Conservation (phyloP, 192 early-diverging fungal genomes). For the Coemansia furcata region DNA sequence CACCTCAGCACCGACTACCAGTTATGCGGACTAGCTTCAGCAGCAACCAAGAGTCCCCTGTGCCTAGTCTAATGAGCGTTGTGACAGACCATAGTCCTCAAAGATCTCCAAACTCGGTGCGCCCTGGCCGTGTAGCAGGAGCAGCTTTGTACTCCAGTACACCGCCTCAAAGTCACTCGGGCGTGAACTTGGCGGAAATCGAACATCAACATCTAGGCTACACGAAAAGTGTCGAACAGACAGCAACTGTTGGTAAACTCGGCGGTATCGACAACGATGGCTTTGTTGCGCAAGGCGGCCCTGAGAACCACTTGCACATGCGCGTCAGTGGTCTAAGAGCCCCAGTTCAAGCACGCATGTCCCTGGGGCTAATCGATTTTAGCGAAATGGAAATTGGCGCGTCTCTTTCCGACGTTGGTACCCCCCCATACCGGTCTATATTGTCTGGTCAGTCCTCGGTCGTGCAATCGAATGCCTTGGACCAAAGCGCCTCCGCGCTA, state of each 20-base stretch:
- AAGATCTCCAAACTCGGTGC: slow-evolving; percentile 4
- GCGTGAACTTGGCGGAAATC: background rate
- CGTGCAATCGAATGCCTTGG: background rate
- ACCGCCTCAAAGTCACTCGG: background rate
- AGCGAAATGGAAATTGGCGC: slow-evolving; percentile 36
- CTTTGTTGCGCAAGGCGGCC: slow-evolving; percentile 3
- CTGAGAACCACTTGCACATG: background rate
- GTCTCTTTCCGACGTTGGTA: slow-evolving; percentile 24
- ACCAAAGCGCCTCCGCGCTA: background rate
- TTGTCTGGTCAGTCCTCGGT: background rate
- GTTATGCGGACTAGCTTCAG: slow-evolving; percentile 30
- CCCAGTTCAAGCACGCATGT: slow-evolving; percentile 32
- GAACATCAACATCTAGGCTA: background rate
- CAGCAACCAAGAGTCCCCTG: slow-evolving; percentile 12
- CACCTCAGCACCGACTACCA: slow-evolving; percentile 3
- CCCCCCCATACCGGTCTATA: slow-evolving; percentile 8
- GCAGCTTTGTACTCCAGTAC: background rate
- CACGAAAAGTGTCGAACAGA: background rate
- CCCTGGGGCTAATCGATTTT: slow-evolving; percentile 53
- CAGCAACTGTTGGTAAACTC: background rate
- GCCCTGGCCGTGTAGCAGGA: background rate
- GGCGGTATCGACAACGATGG: slow-evolving; percentile 8
- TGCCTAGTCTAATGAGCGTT: slow-evolving; percentile 29
- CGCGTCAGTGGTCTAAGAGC: slow-evolving; percentile 27
- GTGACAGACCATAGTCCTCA: slow-evolving; percentile 26